A percentile compares a stretch with the other conserved stretches of the same genome.
These are phyloP conservation scores for Penicillium aurantiogriseum DNA, from an alignment of 2,329 filamentous ascomycete species.

Conservation along the genomic window DNA sequence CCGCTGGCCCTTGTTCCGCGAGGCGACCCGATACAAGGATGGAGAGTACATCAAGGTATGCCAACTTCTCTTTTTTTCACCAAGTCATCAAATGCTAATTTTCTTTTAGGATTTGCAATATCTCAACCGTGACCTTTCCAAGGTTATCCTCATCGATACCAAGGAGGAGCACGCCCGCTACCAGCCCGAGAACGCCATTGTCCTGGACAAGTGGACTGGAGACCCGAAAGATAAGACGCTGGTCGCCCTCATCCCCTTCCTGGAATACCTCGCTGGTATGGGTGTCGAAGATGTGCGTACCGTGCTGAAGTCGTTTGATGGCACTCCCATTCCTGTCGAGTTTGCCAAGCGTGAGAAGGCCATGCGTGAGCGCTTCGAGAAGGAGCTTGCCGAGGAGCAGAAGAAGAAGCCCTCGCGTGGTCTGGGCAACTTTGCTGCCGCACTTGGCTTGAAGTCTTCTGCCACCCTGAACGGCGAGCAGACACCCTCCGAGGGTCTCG, in stretches of 20 bases:
- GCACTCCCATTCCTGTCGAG: constrained; percentile 83
- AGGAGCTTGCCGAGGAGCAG: constrained; percentile 68
- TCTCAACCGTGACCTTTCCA: constrained; percentile 91
- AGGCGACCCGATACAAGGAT: constrained; percentile 95
- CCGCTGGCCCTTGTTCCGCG: constrained; percentile 89
- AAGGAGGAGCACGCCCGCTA: constrained; percentile 75
- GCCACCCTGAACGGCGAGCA: constrained; percentile 65
- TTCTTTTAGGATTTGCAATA: constrained; percentile 80
- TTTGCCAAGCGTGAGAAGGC: constrained; percentile 86
- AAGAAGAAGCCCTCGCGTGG: constrained; percentile 60
- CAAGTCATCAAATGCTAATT: constrained; percentile 9
- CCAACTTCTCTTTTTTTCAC: constrained; percentile 11
- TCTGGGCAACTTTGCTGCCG: constrained; percentile 66
- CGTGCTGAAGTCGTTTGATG: constrained; percentile 83
- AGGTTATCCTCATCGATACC: constrained; percentile 92
- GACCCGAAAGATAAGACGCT: constrained; percentile 80
- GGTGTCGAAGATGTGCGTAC: constrained; percentile 82
- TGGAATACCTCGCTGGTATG: constrained; percentile 96
- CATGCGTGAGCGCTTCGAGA: constrained; percentile 79
- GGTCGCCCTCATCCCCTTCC: constrained; percentile 87
- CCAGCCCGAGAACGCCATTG: constrained; percentile 95
- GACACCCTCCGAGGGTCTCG: constrained; percentile 71
- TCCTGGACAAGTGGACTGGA: constrained; percentile 87
- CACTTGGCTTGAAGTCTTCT: constrained; percentile 74
- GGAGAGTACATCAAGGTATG: constrained; percentile 91